Evolutionary conservation across 371 early-diverging fungal genomes (phyloP).

Genomic region (Gilbertella persicaria): DNA sequence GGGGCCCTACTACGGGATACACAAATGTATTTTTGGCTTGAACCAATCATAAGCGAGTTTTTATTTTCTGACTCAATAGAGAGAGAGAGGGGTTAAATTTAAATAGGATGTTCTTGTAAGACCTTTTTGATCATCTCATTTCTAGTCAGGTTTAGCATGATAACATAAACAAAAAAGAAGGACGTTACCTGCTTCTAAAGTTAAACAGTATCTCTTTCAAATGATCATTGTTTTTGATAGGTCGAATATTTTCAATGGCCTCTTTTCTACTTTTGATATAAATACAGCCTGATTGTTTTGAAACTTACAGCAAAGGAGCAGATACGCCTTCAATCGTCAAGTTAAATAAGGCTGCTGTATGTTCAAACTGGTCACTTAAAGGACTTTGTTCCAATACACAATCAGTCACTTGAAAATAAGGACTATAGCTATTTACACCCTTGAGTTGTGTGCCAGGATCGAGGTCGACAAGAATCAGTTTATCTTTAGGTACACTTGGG

Average conservation of each 20-base stretch:
- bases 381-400: constrained; percentile 46
- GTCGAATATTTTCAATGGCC: constrained; percentile 30
- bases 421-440: constrained; percentile 46
- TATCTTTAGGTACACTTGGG: constrained; percentile 48
- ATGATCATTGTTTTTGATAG: constrained; percentile 31
- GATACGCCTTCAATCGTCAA: constrained; percentile 47
- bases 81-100: too few relatives aligned
- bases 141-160: too few relatives aligned
- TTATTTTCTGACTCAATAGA: too few relatives aligned
- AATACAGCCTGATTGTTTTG: neutral
- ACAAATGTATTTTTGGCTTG: too few relatives aligned
- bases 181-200: constrained; percentile 28
- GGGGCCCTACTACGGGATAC: too few relatives aligned
- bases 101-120: neutral
- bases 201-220: constrained; percentile 35
- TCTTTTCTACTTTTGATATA: constrained; percentile 27
- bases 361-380: constrained; percentile 38
- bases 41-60: too few relatives aligned
- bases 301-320: constrained; percentile 34
- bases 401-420: constrained; percentile 54
- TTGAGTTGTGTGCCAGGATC: constrained; percentile 38
- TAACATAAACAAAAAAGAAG: neutral
- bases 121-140: constrained; percentile 6
- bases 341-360: constrained; percentile 27
- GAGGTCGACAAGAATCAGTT: constrained; percentile 53